Percentiles rank a stretch among this genome's conserved stretches.
Conservation (phyloP, 495 filamentous ascomycete species). For the Pseudevernia furfuracea region DNA sequence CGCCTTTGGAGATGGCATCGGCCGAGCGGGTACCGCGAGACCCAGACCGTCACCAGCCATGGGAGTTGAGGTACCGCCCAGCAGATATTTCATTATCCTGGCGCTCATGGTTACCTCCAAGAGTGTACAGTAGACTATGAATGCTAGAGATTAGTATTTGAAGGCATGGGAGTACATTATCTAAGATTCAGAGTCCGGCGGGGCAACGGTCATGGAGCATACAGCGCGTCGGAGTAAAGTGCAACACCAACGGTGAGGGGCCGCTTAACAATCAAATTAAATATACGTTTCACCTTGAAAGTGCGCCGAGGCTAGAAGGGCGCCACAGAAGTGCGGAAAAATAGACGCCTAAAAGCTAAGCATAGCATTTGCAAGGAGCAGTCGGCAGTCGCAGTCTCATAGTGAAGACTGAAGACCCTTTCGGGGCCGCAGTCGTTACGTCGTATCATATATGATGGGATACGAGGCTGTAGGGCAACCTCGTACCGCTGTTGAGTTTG, state of each 20-base stretch:
- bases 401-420: background rate
- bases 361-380: background rate
- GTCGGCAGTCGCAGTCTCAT: background rate
- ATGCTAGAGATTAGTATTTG: background rate
- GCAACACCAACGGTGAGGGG: background rate
- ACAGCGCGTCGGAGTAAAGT: background rate
- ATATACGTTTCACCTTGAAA: constrained; percentile 3
- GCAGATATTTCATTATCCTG: constrained; percentile 17
- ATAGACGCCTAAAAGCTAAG: constrained; percentile 1
- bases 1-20: background rate
- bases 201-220: background rate
- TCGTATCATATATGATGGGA: background rate
- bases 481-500: background rate
- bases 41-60: constrained; percentile 13
- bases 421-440: background rate
- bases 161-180: background rate
- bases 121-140: background rate
- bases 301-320: background rate
- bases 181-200: background rate
- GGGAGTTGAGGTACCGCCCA: constrained; percentile 11
- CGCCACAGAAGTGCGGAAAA: background rate
- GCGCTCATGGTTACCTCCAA: background rate
- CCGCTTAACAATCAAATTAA: background rate
- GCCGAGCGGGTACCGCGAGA: background rate
- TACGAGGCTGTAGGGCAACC: background rate